These are phyloP conservation scores for Lachancea nothofagi DNA, from an alignment of 805 yeast species.

Conservation along the genomic window DNA sequence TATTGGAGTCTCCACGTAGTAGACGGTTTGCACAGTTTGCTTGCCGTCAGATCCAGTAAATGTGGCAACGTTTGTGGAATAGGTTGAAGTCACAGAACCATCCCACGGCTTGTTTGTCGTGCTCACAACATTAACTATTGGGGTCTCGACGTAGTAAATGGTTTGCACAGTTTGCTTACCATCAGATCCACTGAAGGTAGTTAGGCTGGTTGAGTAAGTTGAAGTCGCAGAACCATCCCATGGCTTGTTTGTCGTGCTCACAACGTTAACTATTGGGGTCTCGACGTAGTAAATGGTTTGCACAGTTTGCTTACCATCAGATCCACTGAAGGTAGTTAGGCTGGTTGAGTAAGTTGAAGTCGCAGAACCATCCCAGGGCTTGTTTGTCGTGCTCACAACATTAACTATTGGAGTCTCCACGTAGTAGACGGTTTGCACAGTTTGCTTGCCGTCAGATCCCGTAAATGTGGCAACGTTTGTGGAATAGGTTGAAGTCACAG, in stretches of 20 bases:
- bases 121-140: slow-evolving; percentile 1
- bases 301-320: slow-evolving; percentile 10
- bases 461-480: slow-evolving; percentile 5
- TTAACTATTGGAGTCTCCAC: slow-evolving; percentile 12
- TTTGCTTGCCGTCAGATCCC: slow-evolving; percentile 12
- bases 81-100: neutral
- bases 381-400: neutral
- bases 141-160: slow-evolving; percentile 11
- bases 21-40: slow-evolving; percentile 1
- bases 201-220: slow-evolving; percentile 8
- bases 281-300: slow-evolving; percentile 12
- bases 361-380: slow-evolving; percentile 5
- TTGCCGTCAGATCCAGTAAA: slow-evolving; percentile 3
- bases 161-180: slow-evolving; percentile 8
- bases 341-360: slow-evolving; percentile 10
- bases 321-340: slow-evolving; percentile 9
- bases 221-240: slow-evolving; percentile 7
- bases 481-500: slow-evolving; percentile 10
- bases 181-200: slow-evolving; percentile 11
- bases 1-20: slow-evolving; percentile 8
- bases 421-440: slow-evolving; percentile 11
- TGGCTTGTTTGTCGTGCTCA: neutral
- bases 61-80: neutral
- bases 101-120: slow-evolving; percentile 1
- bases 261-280: slow-evolving; percentile 9